Base-by-base conservation (phyloP, 2,329 filamentous ascomycete genomes). In the Colletotrichum echinochloae region DNA sequence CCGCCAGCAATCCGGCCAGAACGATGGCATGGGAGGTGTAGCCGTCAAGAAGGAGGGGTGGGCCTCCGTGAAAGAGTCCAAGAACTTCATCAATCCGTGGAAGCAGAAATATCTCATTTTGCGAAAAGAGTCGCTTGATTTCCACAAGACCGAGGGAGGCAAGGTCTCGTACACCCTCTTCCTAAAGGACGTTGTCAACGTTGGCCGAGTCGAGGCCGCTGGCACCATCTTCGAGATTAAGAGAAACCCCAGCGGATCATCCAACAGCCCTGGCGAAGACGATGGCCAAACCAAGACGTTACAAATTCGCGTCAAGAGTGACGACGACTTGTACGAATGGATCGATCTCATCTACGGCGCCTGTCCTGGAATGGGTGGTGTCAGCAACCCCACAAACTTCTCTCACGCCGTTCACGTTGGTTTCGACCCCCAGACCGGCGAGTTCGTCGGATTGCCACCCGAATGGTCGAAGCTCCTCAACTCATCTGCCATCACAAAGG, bases 331-430 rank as follows among this genome's bases (percentile, higher is more conserved):
- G 64, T 99, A 99, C 81, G 94, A 97, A 77, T 99, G 96, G 96
- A 97, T 98, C 77, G 96, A 99, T 81, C 94, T 95, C 80, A 97
- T 99, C 74, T 98, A 98, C 80, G 94, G 95, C 76, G 92, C 95
- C 74, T 98, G 95, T 80, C 96, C 96, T 23, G 95, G 94, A 73
- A 97, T 98, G 94, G 95, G 96, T 72, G 96, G 96, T 75, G 96
- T 99, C 66, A 98, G 95, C 83, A 98, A 98, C 81, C 96, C 96
- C 7, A 98, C 96, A 74, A 98, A 98, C 84, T 99, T 99, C 84
- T 94, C 93, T 30, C 96, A 99, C 80, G 92, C 95, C 56, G 95
- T 99, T 30, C 96, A 99, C 80, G 96, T 99, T 74, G 96, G 96
- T 71, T 99, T 98, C 78, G 96, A 99, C 79, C 94, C 95, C 33